These are phyloP conservation scores for Pulveroboletus ravenelii DNA, from an alignment of 768 basidiomycete genomes.

Conservation along the genomic window DNA sequence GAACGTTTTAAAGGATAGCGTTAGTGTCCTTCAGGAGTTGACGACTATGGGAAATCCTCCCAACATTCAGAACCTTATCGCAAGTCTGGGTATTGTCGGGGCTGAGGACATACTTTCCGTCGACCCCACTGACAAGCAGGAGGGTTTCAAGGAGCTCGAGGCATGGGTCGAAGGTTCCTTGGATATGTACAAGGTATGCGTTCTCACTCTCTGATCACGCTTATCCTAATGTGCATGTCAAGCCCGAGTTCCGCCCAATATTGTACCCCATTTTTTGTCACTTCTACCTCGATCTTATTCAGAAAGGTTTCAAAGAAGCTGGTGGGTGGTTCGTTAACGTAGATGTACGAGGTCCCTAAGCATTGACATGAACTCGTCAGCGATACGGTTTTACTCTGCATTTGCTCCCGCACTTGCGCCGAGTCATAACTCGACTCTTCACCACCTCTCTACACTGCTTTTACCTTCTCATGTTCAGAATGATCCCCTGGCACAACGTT, in stretches of 20 bases:
- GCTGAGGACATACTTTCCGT: conserved; percentile 77
- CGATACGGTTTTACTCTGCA: conserved; percentile 65
- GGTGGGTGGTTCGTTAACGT: conserved; percentile 45
- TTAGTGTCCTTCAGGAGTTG: conserved; percentile 63
- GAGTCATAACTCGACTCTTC: conserved; percentile 63
- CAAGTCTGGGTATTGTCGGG: conserved; percentile 72
- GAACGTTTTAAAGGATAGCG: conserved; percentile 64
- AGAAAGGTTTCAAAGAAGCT: conserved; percentile 85
- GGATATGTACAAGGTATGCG: conserved; percentile 82
- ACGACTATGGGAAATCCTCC: conserved; percentile 63
- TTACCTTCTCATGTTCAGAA: conserved; percentile 80
- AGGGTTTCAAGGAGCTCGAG: conserved; percentile 81
- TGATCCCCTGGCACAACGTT: conserved; percentile 78
- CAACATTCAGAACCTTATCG: conserved; percentile 71
- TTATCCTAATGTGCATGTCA: conserved; percentile 13
- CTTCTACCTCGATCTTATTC: conserved; percentile 92
- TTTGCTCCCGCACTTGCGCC: conserved; percentile 66
- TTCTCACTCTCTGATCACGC: neutral
- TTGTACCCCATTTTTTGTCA: conserved; percentile 96
- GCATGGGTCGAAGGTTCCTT: conserved; percentile 87
- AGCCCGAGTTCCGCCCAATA: conserved; percentile 93
- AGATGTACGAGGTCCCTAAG: conserved; percentile 1
- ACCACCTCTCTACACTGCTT: conserved; percentile 74
- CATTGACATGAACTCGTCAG: conserved; percentile 36
- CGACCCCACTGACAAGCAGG: conserved; percentile 82